A percentile compares a stretch with the other conserved stretches of the same genome.
Conservation (phyloP, 2,329 filamentous ascomycete species). For the Apiospora kogelbergensis region DNA sequence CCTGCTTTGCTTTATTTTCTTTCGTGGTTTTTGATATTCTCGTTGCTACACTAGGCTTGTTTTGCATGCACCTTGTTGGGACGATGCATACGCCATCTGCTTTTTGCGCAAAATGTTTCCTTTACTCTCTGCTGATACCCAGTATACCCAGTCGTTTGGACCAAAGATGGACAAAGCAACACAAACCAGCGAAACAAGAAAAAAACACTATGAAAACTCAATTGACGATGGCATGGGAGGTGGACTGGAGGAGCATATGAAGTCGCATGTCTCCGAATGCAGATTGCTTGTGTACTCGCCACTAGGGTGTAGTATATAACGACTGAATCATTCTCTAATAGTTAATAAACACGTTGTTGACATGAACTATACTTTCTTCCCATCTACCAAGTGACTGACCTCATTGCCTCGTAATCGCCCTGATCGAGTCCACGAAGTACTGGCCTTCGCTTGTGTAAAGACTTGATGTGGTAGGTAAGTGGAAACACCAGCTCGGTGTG, state of each 20-base stretch:
- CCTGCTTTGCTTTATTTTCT: slow-evolving; percentile 7
- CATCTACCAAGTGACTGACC: neutral
- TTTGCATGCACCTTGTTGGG: slow-evolving; percentile 31
- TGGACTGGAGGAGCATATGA: slow-evolving; percentile 12
- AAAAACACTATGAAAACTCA: slow-evolving; percentile 17
- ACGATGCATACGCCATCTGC: slow-evolving; percentile 20
- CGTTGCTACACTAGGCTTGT: slow-evolving; percentile 25
- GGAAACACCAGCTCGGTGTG: no score
- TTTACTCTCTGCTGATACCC: slow-evolving; percentile 35
- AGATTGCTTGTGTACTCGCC: slow-evolving; percentile 11
- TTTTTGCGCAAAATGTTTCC: slow-evolving; percentile 24
- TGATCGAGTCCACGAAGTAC: no score
- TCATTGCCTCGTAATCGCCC: neutral
- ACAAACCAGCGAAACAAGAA: slow-evolving; percentile 23
- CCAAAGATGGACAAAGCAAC: slow-evolving; percentile 23
- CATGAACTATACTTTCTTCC: neutral
- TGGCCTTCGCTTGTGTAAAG: no score
- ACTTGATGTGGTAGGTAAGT: no score
- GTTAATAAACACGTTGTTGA: slow-evolving; percentile 6
- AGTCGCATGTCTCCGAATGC: slow-evolving; percentile 15
- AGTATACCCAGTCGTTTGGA: slow-evolving; percentile 37
- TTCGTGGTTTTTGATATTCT: slow-evolving; percentile 22
- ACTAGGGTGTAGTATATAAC: slow-evolving; percentile 13
- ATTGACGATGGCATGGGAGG: slow-evolving; percentile 8
- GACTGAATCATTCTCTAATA: slow-evolving; percentile 13